Evolutionary conservation across 306 rosid species (phyloP).

Genomic region (Fragaria nilgerrensis): DNA sequence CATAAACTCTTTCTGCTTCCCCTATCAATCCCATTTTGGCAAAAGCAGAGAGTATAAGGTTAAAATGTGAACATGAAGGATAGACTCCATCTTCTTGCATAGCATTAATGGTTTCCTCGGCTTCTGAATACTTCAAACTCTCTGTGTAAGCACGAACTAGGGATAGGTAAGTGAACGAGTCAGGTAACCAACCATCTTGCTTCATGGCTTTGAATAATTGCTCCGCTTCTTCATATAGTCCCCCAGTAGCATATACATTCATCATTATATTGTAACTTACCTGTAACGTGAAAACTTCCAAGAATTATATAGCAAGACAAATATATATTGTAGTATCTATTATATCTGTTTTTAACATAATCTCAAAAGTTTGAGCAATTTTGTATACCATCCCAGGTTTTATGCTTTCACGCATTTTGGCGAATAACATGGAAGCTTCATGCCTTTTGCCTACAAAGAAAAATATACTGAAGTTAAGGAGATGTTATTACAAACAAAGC

Average conservation of each 20-base stretch:
- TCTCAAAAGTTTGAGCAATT: not conserved
- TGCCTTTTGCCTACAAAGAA: conserved; percentile 60
- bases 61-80: conserved; percentile 72
- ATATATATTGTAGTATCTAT: not conserved
- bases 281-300: conserved; percentile 37
- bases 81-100: conserved; percentile 59
- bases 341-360: not conserved
- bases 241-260: conserved; percentile 72
- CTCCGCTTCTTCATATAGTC: conserved; percentile 58
- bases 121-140: conserved; percentile 57
- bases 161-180: conserved; percentile 73
- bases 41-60: conserved; percentile 57
- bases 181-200: conserved; percentile 56
- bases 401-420: conserved; percentile 75
- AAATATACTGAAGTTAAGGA: not conserved
- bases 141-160: conserved; percentile 64
- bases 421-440: conserved; percentile 66
- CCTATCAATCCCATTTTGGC: conserved; percentile 55
- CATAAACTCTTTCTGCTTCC: conserved; percentile 74
- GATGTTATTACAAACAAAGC: not conserved
- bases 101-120: conserved; percentile 56
- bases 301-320: not conserved
- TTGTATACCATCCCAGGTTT: conserved; percentile 72
- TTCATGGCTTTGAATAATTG: conserved; percentile 65
- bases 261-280: conserved; percentile 87